Percentiles rank a stretch among this genome's conserved stretches.
Conservation (phyloP, 176 grass and related monocot genomes). For the Carex parvula region DNA sequence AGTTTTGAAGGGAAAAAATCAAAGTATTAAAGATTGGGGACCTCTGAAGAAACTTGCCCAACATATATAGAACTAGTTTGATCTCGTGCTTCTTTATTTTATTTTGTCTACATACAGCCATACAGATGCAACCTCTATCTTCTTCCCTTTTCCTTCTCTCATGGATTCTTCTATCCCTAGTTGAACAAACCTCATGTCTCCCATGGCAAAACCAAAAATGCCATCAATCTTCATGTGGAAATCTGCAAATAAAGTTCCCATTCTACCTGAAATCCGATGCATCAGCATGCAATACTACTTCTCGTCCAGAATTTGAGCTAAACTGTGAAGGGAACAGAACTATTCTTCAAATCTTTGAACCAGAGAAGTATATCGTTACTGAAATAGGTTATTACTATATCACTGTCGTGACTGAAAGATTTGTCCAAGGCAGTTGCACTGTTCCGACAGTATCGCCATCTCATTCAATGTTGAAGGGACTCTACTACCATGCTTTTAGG, state of each 20-base stretch:
- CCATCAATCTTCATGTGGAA: background rate
- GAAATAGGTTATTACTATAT: background rate
- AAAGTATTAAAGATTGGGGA: background rate
- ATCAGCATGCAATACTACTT: background rate
- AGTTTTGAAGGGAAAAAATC: background rate
- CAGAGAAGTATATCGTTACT: slow-evolving; percentile 3
- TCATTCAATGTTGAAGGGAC: background rate
- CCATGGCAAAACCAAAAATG: background rate
- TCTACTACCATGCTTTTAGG: background rate
- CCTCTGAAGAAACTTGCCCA: background rate
- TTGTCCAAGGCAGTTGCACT: background rate
- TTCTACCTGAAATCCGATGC: background rate
- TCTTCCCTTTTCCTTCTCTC: background rate
- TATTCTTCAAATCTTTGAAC: background rate
- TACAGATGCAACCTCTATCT: background rate
- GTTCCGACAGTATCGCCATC: background rate
- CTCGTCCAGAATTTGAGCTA: background rate
- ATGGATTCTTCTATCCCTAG: background rate
- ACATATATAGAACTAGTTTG: background rate
- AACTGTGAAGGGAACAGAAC: slow-evolving; percentile 3
- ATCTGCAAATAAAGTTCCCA: background rate
- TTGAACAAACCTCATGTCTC: background rate
- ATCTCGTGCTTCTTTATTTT: background rate
- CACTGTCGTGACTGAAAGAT: background rate
- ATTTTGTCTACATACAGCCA: background rate